Percentiles rank a stretch among this genome's conserved stretches.
Evolutionary conservation across 306 rosid species (phyloP).

Genomic region (Cajanus cajan): DNA sequence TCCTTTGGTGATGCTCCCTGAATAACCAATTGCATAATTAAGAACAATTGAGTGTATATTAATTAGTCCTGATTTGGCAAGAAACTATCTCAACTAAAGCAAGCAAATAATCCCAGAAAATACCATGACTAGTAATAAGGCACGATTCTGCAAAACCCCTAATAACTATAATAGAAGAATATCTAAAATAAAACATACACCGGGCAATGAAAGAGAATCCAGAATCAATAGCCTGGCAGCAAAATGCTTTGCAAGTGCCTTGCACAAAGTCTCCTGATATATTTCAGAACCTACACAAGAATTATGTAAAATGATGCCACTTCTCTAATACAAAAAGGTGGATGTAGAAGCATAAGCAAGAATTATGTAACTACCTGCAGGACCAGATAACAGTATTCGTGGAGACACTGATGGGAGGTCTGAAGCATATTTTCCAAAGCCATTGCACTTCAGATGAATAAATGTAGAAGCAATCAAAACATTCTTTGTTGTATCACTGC

Average conservation of each 20-base stretch:
- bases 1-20: constrained; percentile 64
- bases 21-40: constrained; percentile 31
- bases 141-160: neutral
- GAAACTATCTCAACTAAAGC: constrained; percentile 27
- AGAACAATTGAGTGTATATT: neutral
- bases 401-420: constrained; percentile 77
- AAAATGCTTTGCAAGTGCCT: constrained; percentile 91
- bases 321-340: neutral
- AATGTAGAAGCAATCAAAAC: constrained; percentile 69
- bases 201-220: constrained; percentile 79
- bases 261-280: constrained; percentile 86
- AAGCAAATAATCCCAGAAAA: constrained; percentile 15
- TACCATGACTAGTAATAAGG: neutral
- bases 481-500: constrained; percentile 86
- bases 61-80: neutral
- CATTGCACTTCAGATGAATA: constrained; percentile 79
- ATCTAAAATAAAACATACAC: constrained; percentile 63
- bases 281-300: constrained; percentile 85
- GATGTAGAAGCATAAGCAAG: constrained; percentile 14
- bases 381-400: constrained; percentile 86
- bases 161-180: neutral
- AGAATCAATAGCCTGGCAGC: constrained; percentile 73
- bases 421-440: constrained; percentile 66
- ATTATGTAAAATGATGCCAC: constrained; percentile 17
- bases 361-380: constrained; percentile 58